Evolutionary conservation across 495 filamentous ascomycete species (phyloP), one percentile per base, ranked within the genome.

Genomic region (Penicillium cinerascens): DNA sequence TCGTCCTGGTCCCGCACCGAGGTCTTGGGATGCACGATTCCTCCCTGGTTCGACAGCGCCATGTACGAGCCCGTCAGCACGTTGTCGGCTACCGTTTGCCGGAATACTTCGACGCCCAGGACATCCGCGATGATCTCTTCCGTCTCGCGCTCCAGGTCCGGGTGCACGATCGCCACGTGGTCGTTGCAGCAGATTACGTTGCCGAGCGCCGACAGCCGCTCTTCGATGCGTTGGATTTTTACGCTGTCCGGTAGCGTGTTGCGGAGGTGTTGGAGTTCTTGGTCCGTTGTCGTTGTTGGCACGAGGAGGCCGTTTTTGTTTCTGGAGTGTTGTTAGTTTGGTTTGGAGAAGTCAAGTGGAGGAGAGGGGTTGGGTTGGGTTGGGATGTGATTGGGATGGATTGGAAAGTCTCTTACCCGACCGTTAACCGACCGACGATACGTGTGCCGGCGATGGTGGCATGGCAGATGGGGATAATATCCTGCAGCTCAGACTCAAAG

Each of bases 171-270:
- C 18, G 93, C 93, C 53, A 96, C 91, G 74, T 97, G 93, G 66
- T 98, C 93, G 68, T 98, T 98, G 53, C 82, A 80, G 58, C 90
- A 95, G 62, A 98, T 97, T 33, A 98, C 95, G 63, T 98, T 98
- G 44, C 93, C 93, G 15, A 98, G 80, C 0, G 95, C 95, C 3
- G 92, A 97, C 38, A 98, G 79, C 18, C 93, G 86, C 77, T 98
- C 93, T 74, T 98, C 93, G 76, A 98, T 96, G 46, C 93, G 86
- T 73, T 89, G 83, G 65, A 98, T 95, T 68, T 90, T 89, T 58
- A 98, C 88, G 46, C 75, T 70, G 61, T 97, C 95, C 1, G 93
- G 93, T 48, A 98, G 80, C 21, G 84, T 87, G 73, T 98, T 98
- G 58, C 93, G 88, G 52, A 98, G 79, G 70, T 97, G 95, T 70